Conservation (phyloP, 345 rosid genomes). For the Salix udensis region DNA sequence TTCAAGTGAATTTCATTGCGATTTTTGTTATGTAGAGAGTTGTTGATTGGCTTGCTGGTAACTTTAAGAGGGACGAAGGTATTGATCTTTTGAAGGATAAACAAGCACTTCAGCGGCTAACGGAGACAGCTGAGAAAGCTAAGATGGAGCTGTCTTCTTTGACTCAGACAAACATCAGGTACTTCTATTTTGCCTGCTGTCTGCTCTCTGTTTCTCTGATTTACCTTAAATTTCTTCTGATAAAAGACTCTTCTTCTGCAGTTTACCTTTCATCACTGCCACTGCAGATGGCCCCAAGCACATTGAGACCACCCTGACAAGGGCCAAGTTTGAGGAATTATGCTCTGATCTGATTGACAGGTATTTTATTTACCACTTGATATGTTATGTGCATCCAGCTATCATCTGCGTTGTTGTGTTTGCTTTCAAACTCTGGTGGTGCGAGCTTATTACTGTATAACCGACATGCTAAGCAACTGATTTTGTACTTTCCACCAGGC, state of each 20-base stretch:
- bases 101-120: constrained; percentile 92
- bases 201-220: not conserved
- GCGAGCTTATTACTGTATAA: not conserved
- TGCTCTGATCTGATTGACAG: constrained; percentile 90
- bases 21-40: constrained; percentile 52
- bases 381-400: not conserved
- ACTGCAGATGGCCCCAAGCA: constrained; percentile 98
- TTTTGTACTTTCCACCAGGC: constrained; percentile 35
- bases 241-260: constrained; percentile 20
- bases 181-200: not conserved
- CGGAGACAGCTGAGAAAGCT: constrained; percentile 95
- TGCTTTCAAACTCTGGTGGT: not conserved
- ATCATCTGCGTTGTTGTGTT: not conserved
- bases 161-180: constrained; percentile 89
- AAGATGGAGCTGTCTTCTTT: constrained; percentile 94
- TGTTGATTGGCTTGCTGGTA: constrained; percentile 88
- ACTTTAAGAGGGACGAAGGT: constrained; percentile 86
- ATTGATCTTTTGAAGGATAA: constrained; percentile 94
- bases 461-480: not conserved
- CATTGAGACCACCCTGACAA: constrained; percentile 85
- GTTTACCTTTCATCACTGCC: constrained; percentile 97
- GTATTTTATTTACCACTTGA: constrained; percentile 23
- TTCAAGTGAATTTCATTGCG: not conserved
- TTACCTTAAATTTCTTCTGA: not conserved
- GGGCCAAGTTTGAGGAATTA: constrained; percentile 89